Base-by-base conservation (phyloP, 2,329 filamentous ascomycete genomes). In the Clonostachys rosea region DNA sequence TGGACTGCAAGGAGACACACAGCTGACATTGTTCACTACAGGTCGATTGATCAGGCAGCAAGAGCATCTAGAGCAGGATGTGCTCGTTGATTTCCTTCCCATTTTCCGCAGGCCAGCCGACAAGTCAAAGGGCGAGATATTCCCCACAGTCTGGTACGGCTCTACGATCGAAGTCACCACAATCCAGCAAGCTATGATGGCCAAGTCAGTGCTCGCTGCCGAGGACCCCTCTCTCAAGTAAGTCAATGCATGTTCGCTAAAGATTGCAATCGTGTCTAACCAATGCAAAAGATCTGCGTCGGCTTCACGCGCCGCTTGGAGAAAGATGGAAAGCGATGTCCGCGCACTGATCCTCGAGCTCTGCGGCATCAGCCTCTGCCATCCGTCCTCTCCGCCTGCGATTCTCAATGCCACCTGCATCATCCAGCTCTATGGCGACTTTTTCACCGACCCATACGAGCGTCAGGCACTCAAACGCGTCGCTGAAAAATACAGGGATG, bases 401-500 rank as follows among this genome's bases (percentile, higher is more conserved):
- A 56, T 70, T 3, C 62, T 70, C 4, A 67, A 69, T 7, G 63
- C 67, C 0, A 64, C 63, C 1, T 64, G 69, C 35, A 65, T 66
- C 5, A 68, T 70, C 50, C 64, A 69, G 54, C 49, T 69, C n/a
- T 70, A 69, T 24, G 65, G 66, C 1, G 67, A 70, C 44, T 70
- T 67, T 42, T 70, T 70, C 49, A 69, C 66, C 3, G 67, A 70
- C 45, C 57, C 55, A 10, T 69, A 67, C 42, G 67, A 70, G 48
- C 56, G 66, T 2, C 54, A 55, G 17, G 67, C 66, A 2, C 47
- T 69, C 55, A 61, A 62, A 14, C 66, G 58, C 0, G 70, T 70
- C 4, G 65, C 67, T 5, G 72, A 75, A 43, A 72, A 66, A 42
- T 76, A 74, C 46, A 65, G 66, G 6, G 70, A 71, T 43, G 59